Evolutionary conservation across 176 grass and related monocot species (phyloP), one percentile per base, ranked within the genome.

Genomic region (Oryza meridionalis): DNA sequence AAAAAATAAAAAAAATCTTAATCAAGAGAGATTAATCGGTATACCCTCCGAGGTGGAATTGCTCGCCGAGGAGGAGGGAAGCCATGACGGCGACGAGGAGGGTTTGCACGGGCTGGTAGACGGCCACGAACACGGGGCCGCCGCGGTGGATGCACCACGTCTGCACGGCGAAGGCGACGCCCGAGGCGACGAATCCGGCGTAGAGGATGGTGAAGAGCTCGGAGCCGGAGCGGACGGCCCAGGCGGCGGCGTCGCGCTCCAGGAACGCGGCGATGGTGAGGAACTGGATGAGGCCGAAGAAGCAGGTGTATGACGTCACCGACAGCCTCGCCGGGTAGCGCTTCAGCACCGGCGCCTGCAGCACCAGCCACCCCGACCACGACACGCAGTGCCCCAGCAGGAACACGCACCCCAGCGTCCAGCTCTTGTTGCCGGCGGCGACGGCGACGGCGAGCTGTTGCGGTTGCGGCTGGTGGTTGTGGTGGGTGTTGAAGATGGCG

Each of bases 261-360:
- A 96, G 90, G 90, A 99, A 99, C 77, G 96, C 93, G 3, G 96
- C 96, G 65, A 99, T 99, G 91, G 92, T 37, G 84, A 99, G 47
- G 89, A 99, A 99, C 87, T 99, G 96, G 74, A 99, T 88, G 67
- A 99, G 93, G 12, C 96, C 96, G 67, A 99, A 99, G 89, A 99
- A 96, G 83, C 96, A 99, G 65, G 96, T 99, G 91, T 96, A 99
- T 14, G 96, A 99, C 6, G 96, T 99, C 5, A 99, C 96, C 0
- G 96, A 96, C 6, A 99, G 87, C 73, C 84, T 74, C 40, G 96
- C 96, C 22, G 96, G 96, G 84, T 99, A 99, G 75, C 92, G 92
- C 79, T 96, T 99, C 27, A 99, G 93, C 78, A 99, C 84, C 26
- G 96, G 96, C 1, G 91, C 91, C 86, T 99, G 96, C 55, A 99